Percentiles rank a stretch among this genome's conserved stretches.
These are phyloP conservation scores for Fusarium anthophilum DNA, from an alignment of 2,329 filamentous ascomycete genomes.

Conservation along the genomic window DNA sequence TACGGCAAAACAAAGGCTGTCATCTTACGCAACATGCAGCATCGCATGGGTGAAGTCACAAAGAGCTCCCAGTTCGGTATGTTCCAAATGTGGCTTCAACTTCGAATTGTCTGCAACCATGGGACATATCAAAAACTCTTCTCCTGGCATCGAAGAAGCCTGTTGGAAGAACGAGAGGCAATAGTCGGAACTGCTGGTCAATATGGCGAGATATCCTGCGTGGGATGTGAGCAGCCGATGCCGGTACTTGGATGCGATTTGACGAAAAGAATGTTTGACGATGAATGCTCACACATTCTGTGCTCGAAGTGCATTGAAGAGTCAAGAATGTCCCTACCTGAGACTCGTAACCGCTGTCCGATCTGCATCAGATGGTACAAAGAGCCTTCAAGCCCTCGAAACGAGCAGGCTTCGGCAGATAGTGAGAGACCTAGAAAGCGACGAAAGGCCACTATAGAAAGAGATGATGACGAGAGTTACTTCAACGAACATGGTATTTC, in stretches of 20 bases:
- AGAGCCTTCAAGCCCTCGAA: rapidly evolving
- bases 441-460: rapidly evolving
- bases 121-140: conserved; percentile 9
- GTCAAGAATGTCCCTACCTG: rapidly evolving
- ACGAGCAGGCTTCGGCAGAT: rapidly evolving
- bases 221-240: not conserved
- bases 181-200: not conserved
- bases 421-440: not conserved
- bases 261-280: not conserved
- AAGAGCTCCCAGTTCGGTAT: conserved; percentile 9
- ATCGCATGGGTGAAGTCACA: not conserved
- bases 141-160: not conserved
- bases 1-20: not conserved
- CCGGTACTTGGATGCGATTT: not conserved
- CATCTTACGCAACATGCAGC: not conserved
- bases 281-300: not conserved
- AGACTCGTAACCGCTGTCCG: not conserved
- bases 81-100: conserved; percentile 7
- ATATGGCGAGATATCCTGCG: not conserved
- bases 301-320: conserved; percentile 3
- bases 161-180: not conserved
- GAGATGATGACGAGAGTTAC: not conserved
- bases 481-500: not conserved
- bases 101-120: conserved; percentile 3
- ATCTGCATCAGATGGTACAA: conserved; percentile 8